Conservation (phyloP, 495 filamentous ascomycete species). For the Amphirosellinia nigrospora region DNA sequence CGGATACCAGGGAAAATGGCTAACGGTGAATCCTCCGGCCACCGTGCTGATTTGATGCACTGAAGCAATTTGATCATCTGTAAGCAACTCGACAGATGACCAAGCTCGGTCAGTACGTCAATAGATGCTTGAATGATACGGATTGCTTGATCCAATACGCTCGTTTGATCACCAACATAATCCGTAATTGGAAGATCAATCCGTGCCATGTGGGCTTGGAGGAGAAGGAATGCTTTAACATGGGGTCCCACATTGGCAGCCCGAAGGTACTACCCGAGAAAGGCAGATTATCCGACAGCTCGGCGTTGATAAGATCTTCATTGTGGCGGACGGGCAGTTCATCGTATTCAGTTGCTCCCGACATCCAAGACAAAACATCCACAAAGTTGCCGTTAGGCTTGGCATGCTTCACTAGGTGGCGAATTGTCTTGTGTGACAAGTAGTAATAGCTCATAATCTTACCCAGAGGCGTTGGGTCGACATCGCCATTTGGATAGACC, state of each 20-base stretch:
- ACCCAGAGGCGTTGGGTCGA: conserved; percentile 86
- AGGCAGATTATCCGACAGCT: conserved; percentile 78
- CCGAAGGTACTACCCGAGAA: conserved; percentile 62
- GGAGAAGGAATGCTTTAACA: conserved; percentile 91
- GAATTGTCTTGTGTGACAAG: conserved; percentile 93
- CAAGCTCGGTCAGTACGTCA: conserved; percentile 92
- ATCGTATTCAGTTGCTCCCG: conserved; percentile 90
- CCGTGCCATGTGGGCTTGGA: conserved; percentile 94
- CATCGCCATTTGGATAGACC: conserved; percentile 83
- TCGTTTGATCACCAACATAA: conserved; percentile 90
- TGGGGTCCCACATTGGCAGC: conserved; percentile 96
- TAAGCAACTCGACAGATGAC: conserved; percentile 72
- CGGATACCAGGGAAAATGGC: conserved; percentile 83
- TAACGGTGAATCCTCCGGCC: conserved; percentile 82
- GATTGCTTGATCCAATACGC: conserved; percentile 90
- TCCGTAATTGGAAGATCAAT: conserved; percentile 93
- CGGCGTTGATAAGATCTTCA: conserved; percentile 96
- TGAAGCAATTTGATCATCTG: conserved; percentile 87
- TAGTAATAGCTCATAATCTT: conserved; percentile 99
- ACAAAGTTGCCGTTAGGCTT: conserved; percentile 79
- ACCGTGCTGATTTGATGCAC: conserved; percentile 88
- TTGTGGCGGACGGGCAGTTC: conserved; percentile 99
- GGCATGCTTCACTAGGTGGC: conserved; percentile 76
- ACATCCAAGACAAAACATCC: conserved; percentile 94
- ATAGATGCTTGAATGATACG: conserved; percentile 93